Evolutionary conservation across 345 rosid genomes (phyloP).

Genomic region (Sisymbrium irio): DNA sequence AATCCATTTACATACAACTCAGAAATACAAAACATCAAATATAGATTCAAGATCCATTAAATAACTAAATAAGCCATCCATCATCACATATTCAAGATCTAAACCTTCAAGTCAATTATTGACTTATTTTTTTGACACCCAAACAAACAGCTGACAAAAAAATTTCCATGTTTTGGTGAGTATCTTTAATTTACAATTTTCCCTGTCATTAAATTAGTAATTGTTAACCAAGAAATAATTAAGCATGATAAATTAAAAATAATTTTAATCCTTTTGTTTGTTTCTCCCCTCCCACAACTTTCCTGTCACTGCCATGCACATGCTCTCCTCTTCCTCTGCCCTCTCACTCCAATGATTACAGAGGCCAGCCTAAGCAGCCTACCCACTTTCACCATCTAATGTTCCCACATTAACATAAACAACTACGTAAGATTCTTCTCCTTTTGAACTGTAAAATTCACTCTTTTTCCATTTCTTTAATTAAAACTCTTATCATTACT

Average conservation of each 20-base stretch:
- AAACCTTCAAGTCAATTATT: constrained; percentile 31
- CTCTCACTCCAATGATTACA: constrained; percentile 40
- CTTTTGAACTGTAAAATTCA: constrained; percentile 37
- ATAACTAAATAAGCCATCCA: background rate
- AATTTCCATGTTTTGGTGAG: constrained; percentile 17
- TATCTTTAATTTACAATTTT: background rate
- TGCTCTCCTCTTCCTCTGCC: constrained; percentile 17
- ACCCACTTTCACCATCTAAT: constrained; percentile 40
- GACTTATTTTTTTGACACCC: constrained; percentile 19
- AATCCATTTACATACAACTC: constrained; percentile 3
- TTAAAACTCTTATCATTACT: constrained; percentile 19
- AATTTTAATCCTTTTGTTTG: constrained; percentile 20
- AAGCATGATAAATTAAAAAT: constrained; percentile 18
- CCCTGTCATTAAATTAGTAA: background rate
- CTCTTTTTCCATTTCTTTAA: background rate
- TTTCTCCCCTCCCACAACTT: constrained; percentile 34
- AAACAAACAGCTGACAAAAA: background rate
- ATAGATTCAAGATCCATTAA: background rate
- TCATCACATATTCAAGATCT: constrained; percentile 31
- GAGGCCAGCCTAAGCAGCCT: constrained; percentile 39
- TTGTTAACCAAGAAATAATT: constrained; percentile 9
- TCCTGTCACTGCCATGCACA: constrained; percentile 34
- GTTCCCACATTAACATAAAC: constrained; percentile 30
- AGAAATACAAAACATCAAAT: background rate
- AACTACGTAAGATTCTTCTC: constrained; percentile 34